Percentiles rank a stretch among this genome's conserved stretches.
Evolutionary conservation across 2,329 filamentous ascomycete species (phyloP).

Genomic region (Nothopassalora personata): DNA sequence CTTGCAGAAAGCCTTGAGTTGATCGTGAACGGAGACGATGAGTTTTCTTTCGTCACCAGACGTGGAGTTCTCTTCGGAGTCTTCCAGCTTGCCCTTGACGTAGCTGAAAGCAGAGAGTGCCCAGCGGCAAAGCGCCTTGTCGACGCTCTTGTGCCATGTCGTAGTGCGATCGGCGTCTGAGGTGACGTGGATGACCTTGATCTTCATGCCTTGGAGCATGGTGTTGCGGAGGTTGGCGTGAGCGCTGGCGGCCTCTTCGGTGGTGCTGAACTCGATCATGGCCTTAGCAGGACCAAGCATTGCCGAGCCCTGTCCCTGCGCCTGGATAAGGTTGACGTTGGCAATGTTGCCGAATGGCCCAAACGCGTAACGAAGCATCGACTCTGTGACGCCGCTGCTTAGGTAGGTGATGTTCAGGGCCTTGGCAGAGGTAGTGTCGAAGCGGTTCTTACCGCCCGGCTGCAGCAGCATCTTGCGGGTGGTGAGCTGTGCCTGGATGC

Average conservation of each 20-base stretch:
- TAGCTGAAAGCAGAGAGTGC: neutral
- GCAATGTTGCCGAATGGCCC: neutral
- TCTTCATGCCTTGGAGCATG: neutral
- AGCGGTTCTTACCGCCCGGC: neutral
- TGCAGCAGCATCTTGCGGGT: neutral
- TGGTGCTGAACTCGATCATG: neutral
- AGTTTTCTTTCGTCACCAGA: neutral
- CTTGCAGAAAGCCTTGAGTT: neutral
- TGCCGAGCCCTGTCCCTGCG: neutral
- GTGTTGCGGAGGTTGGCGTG: neutral
- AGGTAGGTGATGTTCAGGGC: neutral
- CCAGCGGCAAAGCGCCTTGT: neutral
- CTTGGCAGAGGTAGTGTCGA: neutral
- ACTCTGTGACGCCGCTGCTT: neutral
- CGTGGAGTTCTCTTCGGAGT: neutral
- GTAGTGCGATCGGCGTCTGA: neutral
- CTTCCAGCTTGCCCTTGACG: neutral
- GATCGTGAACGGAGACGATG: neutral
- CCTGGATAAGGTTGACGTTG: neutral
- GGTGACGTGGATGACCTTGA: neutral
- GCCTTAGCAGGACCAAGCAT: neutral
- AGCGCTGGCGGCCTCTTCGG: neutral
- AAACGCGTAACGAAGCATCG: neutral
- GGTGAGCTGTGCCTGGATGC: neutral
- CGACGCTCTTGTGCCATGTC: neutral